These are phyloP conservation scores for Aspergillus bridgeri DNA, from an alignment of 495 filamentous ascomycete species.

Conservation along the genomic window DNA sequence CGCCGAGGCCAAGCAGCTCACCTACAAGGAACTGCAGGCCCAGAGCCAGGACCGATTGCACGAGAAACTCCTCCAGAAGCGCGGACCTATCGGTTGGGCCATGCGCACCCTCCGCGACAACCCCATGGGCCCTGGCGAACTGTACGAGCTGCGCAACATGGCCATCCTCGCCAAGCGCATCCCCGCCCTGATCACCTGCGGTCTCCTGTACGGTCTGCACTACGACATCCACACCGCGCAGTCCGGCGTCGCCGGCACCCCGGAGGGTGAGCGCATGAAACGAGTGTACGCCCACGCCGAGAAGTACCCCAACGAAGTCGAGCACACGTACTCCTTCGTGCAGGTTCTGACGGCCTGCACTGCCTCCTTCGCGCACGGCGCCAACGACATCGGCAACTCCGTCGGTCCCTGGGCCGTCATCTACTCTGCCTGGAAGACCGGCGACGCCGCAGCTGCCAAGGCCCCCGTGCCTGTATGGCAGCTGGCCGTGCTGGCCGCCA, in stretches of 20 bases:
- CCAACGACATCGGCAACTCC: constrained; percentile 77
- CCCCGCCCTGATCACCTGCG: constrained; percentile 54
- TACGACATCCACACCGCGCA: constrained; percentile 73
- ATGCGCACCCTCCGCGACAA: constrained; percentile 68
- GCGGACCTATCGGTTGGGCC: constrained; percentile 66
- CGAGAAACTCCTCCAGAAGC: constrained; percentile 51
- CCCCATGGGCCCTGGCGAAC: constrained; percentile 61
- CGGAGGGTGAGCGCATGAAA: constrained; percentile 63
- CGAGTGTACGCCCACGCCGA: constrained; percentile 54
- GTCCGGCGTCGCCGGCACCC: constrained; percentile 58
- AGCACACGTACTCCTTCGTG: constrained; percentile 72
- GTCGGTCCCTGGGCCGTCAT: constrained; percentile 70
- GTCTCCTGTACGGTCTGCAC: constrained; percentile 61
- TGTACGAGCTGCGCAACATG: constrained; percentile 68
- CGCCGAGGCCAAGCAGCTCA: constrained; percentile 40
- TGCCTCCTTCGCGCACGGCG: constrained; percentile 74
- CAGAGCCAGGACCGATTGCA: constrained; percentile 48
- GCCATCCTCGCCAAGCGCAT: constrained; percentile 53
- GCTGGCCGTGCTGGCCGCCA: constrained; percentile 49
- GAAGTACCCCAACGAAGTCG: constrained; percentile 72
- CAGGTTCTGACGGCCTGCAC: constrained; percentile 73
- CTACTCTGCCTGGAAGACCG: constrained; percentile 63
- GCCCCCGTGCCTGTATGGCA: constrained; percentile 58
- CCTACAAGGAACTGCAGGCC: constrained; percentile 55
- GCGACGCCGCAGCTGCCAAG: constrained; percentile 43